Evolutionary conservation across 257 asterid species (phyloP).

Genomic region (Hygrophila difformis): DNA sequence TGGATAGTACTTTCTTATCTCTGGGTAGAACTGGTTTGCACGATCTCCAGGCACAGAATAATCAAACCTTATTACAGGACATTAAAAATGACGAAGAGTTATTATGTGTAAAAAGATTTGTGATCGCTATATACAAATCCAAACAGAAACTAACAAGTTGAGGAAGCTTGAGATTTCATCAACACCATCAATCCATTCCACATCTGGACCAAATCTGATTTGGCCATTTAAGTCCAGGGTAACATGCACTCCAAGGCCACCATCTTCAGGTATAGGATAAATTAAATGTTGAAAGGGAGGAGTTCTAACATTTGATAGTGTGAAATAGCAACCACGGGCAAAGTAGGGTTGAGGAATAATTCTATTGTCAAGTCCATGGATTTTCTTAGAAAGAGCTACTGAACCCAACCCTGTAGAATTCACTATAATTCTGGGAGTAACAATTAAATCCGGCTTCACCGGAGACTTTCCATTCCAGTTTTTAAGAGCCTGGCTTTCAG

Average conservation of each 20-base stretch:
- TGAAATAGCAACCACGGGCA: conserved; percentile 91
- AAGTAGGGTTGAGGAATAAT: conserved; percentile 41
- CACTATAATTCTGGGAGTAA: conserved; percentile 60
- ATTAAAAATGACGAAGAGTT: no score
- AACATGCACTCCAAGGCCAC: conserved; percentile 94
- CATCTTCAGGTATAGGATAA: conserved; percentile 90
- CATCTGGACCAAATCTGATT: conserved; percentile 88
- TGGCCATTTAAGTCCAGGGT: conserved; percentile 81
- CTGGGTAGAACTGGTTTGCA: conserved; percentile 56
- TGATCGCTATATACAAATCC: no score
- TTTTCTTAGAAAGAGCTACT: conserved; percentile 39
- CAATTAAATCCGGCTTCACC: conserved; percentile 51
- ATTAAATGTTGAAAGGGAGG: conserved; percentile 66
- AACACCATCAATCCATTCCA: conserved; percentile 72
- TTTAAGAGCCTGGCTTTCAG: conserved; percentile 40
- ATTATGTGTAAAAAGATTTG: no score
- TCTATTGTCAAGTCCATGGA: conserved; percentile 31
- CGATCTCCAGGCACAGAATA: conserved; percentile 55
- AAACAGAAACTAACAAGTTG: conserved; percentile 45
- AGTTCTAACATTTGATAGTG: conserved; percentile 34
- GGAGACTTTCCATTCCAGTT: conserved; percentile 31
- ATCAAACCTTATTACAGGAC: conserved; percentile 82
- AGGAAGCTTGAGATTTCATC: conserved; percentile 64
- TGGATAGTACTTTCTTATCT: conserved; percentile 71
- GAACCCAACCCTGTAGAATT: conserved; percentile 81